A percentile compares a stretch with the other conserved stretches of the same genome.
phyloP scores from a whole-genome alignment of 176 grass and related monocot genomes.

The Puccinellia tenuiflora region DNA sequence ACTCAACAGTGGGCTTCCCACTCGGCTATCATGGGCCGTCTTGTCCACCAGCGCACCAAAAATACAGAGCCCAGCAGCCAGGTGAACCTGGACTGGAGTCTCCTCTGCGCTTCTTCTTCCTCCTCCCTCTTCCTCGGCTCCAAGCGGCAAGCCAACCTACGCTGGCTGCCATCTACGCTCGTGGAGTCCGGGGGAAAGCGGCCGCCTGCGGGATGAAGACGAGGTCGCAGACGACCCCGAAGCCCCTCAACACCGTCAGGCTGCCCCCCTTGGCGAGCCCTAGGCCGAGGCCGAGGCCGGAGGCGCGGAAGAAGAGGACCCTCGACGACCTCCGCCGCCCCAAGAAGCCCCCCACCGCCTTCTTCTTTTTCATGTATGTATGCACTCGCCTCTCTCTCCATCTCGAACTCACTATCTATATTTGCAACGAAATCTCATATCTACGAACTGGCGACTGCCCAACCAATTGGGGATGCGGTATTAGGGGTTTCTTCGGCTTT shows the following conservation, averaged over 20 bases:
- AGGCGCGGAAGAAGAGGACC: conserved; percentile 29
- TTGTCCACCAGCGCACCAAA: background rate
- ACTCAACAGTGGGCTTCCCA: background rate
- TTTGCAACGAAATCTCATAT: no score
- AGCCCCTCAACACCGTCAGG: conserved; percentile 45
- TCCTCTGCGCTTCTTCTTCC: background rate
- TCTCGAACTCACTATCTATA: background rate
- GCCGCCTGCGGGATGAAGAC: conserved; percentile 59
- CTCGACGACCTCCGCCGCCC: conserved; percentile 44
- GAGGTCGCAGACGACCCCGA: conserved; percentile 50
- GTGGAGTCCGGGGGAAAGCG: background rate
- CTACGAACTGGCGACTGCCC: background rate
- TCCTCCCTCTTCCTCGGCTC: background rate
- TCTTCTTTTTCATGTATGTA: conserved; percentile 87
- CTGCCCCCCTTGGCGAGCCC: conserved; percentile 10
- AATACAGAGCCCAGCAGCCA: background rate
- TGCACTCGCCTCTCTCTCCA: background rate
- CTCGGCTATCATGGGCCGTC: no score
- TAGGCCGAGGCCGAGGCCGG: conserved; percentile 26
- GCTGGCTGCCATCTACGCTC: background rate
- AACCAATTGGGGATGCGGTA: background rate
- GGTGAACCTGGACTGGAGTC: background rate
- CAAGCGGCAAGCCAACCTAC: background rate
- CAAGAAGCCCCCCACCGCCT: conserved; percentile 81
- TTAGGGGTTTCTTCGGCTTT: background rate